Evolutionary conservation across 2,329 filamentous ascomycete genomes (phyloP), one percentile per base, ranked within the genome.

Genomic region (Cytospora paraplurivora): DNA sequence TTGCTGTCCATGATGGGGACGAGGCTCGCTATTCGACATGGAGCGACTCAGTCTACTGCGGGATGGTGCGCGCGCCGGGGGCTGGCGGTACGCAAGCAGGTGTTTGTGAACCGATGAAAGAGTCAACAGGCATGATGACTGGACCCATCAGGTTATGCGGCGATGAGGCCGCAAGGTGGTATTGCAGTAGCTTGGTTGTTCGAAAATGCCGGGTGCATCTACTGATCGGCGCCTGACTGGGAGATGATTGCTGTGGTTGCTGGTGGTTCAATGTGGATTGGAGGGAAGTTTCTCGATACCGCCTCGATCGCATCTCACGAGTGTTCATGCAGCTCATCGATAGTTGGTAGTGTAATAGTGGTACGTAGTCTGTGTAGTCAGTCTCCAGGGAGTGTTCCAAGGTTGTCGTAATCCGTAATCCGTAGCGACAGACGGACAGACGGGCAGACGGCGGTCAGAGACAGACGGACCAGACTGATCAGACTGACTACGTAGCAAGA

Each of bases 121-220:
- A 27, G 34, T 58, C n/a, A 27, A 35, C 21, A 47, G 10, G 35
- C n/a, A 19, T 33, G 15, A 35, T 62, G 50, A 35, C 55, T 55
- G 50, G 27, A 37, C 38, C 34, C 41, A 32, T 27, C 19, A 44
- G 27, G 21, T 35, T 33, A 54, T 7, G 37, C 41, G 53, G 44
- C n/a, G 41, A 41, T 54, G 49, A 56, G 52, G 27, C 37, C 38
- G 44, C 44, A 38, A 17, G 54, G 61, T 63, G 49, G 47, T 47
- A 61, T 57, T 66, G 64, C 64, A 66, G 61, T 63, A 66, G 64
- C 49, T 51, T 41, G 60, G 53, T 44, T 33, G 33, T 32, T 60
- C 49, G 21, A 57, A 50, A 53, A 62, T 49, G 21, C 63, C 59
- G 44, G 51, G 52, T 51, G 37, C 41, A 38, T 53, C 21, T 34